These are phyloP conservation scores for Schizochytrium sp. DNA, from an alignment of 108 stramenopile genomes.

Conservation along the genomic window DNA sequence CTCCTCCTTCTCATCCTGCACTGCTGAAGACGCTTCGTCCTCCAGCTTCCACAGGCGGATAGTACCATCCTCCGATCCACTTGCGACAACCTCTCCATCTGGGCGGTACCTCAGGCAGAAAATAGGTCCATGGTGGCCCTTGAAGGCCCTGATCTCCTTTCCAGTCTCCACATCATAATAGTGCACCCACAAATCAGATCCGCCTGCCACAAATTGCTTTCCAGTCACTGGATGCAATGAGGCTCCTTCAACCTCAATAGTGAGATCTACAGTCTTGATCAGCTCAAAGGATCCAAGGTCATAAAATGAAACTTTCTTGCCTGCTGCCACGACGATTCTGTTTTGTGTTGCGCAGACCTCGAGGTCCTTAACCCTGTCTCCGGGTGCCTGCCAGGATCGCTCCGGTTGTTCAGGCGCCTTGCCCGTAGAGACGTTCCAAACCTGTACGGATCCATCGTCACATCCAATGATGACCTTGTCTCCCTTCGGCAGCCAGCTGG, in stretches of 20 bases:
- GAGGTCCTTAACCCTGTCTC: background rate
- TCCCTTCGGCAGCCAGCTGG: background rate
- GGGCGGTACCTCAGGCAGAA: conserved; percentile 92
- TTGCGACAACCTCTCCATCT: conserved; percentile 87
- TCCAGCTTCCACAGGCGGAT: conserved; percentile 90
- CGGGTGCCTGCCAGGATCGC: background rate
- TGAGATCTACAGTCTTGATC: conserved; percentile 9
- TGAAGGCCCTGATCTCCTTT: conserved; percentile 87
- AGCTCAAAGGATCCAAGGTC: conserved; percentile 1
- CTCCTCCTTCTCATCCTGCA: background rate
- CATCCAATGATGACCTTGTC: background rate
- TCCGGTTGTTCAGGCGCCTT: background rate
- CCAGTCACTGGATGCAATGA: background rate
- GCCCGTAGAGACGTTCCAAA: background rate
- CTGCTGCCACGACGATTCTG: background rate
- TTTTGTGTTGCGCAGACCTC: background rate
- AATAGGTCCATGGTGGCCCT: conserved; percentile 99
- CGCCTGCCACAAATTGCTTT: conserved; percentile 35
- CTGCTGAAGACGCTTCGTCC: conserved; percentile 9
- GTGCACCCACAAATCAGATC: conserved; percentile 90
- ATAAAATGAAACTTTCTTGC: background rate
- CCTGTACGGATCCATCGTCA: conserved; percentile 39
- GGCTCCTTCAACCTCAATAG: conserved; percentile 54
- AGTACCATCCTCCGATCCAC: conserved; percentile 97
- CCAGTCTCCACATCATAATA: conserved; percentile 92